Evolutionary conservation across 352 stramenopile species (phyloP).

Genomic region (Pythium dissotocum): DNA sequence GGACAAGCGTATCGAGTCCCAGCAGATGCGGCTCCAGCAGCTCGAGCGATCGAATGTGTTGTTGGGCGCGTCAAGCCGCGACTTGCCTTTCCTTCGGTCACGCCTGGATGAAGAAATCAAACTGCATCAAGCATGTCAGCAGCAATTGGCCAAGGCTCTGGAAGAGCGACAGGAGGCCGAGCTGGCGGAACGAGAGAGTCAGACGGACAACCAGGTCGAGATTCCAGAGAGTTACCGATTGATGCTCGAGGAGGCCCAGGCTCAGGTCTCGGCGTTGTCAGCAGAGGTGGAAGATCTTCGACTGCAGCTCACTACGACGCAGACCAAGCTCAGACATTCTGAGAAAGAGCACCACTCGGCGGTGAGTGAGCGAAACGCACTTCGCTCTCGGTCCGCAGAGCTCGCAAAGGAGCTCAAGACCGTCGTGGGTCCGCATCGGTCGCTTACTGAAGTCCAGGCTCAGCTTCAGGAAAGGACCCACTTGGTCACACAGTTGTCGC

Average conservation of each 20-base stretch:
- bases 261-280: constrained; percentile 15
- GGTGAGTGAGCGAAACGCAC: constrained; percentile 60
- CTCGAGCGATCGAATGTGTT: constrained; percentile 61
- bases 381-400: constrained; percentile 49
- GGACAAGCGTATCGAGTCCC: constrained; percentile 70
- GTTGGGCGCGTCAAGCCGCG: constrained; percentile 43
- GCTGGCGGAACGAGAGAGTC: constrained; percentile 35
- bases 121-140: constrained; percentile 35
- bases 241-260: constrained; percentile 30
- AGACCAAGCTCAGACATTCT: constrained; percentile 36
- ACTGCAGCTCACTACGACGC: constrained; percentile 35
- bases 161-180: constrained; percentile 26
- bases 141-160: constrained; percentile 43
- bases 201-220: constrained; percentile 46
- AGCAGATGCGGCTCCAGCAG: constrained; percentile 63
- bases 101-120: constrained; percentile 59
- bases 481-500: constrained; percentile 52
- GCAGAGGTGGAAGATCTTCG: constrained; percentile 43
- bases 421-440: constrained; percentile 47
- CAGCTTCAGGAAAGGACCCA: constrained; percentile 63
- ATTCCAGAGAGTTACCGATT: constrained; percentile 32
- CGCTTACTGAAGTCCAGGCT: constrained; percentile 50
- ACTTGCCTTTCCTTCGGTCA: constrained; percentile 43
- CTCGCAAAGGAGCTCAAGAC: constrained; percentile 63
- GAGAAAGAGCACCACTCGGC: constrained; percentile 25